These are phyloP conservation scores for Cyberlindnera suaveolens DNA, from an alignment of 805 yeast genomes.

Conservation along the genomic window DNA sequence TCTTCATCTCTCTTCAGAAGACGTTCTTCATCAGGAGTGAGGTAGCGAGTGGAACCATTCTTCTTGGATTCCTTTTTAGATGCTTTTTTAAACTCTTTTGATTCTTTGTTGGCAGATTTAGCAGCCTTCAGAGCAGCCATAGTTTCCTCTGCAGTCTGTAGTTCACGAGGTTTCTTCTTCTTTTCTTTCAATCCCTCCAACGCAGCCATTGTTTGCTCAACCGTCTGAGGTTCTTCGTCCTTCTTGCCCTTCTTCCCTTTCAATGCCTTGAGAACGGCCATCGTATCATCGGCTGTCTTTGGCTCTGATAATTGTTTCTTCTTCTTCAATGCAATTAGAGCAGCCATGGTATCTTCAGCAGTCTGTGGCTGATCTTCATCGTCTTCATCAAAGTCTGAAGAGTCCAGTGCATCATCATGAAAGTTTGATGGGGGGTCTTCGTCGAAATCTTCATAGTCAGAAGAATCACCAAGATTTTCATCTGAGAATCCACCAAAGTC, in stretches of 20 bases:
- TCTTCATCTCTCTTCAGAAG: constrained; percentile 57
- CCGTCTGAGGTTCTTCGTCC: constrained; percentile 18
- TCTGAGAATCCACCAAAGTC: constrained; percentile 20
- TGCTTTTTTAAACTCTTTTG: constrained; percentile 6
- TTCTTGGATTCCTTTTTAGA: constrained; percentile 6
- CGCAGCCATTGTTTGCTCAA: constrained; percentile 38
- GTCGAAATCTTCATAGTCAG: constrained; percentile 16
- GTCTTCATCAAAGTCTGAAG: constrained; percentile 23
- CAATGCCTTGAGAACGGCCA: constrained; percentile 35
- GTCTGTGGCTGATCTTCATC: constrained; percentile 28
- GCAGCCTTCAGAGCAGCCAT: constrained; percentile 25
- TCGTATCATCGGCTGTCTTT: constrained; percentile 36
- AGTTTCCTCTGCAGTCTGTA: constrained; percentile 29
- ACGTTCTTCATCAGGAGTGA: constrained; percentile 41
- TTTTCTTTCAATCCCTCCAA: constrained; percentile 26
- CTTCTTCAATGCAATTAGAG: constrained; percentile 35
- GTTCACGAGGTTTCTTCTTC: constrained; percentile 12
- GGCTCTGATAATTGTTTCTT: constrained; percentile 22
- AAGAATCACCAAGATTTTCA: constrained; percentile 18
- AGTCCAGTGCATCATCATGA: constrained; percentile 15
- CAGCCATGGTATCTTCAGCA: constrained; percentile 39
- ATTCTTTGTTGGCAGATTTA: constrained; percentile 13
- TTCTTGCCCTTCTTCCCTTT: constrained; percentile 27
- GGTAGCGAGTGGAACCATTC: constrained; percentile 11
- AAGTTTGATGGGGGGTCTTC: constrained; percentile 2